These are phyloP conservation scores for Nemania sp. DNA, from an alignment of 2,329 filamentous ascomycete genomes.

Conservation along the genomic window DNA sequence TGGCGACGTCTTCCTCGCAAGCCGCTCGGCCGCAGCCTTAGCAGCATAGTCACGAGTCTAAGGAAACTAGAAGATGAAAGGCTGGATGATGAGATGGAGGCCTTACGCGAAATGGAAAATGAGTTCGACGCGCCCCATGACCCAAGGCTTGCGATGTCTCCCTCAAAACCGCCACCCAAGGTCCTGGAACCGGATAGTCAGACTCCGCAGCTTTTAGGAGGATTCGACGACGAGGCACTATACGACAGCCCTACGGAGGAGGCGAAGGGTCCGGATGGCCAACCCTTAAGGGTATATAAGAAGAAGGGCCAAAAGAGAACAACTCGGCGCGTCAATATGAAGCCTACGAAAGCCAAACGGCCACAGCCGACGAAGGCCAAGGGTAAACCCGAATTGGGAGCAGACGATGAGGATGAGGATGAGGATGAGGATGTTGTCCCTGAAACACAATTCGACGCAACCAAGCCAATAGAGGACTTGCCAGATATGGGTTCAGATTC, in stretches of 20 bases:
- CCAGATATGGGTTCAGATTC: conserved; percentile 44
- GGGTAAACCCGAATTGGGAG: no score
- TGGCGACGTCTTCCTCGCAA: conserved; percentile 60
- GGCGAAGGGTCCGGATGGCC: conserved; percentile 55
- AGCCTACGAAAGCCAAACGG: conserved; percentile 54
- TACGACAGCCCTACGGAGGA: conserved; percentile 61
- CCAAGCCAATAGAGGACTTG: conserved; percentile 38
- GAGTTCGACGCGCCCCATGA: conserved; percentile 38
- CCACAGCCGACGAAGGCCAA: conserved; percentile 43
- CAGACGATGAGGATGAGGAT: conserved; percentile 41
- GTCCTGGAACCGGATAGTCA: conserved; percentile 51
- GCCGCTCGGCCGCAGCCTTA: conserved; percentile 69
- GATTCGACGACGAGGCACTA: conserved; percentile 64
- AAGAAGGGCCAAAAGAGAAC: conserved; percentile 85
- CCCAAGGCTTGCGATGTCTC: conserved; percentile 25
- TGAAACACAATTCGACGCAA: conserved; percentile 43
- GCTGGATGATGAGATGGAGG: conserved; percentile 74
- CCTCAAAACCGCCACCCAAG: conserved; percentile 11
- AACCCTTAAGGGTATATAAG: conserved; percentile 69
- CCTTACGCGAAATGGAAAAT: conserved; percentile 70
- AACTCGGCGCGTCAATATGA: conserved; percentile 69
- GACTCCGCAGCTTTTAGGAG: conserved; percentile 53
- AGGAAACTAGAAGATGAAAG: conserved; percentile 70
- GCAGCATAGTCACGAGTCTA: conserved; percentile 72
- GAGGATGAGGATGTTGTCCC: conserved; percentile 46